Percentiles rank a stretch among this genome's conserved stretches.
Conservation (phyloP, 2,329 filamentous ascomycete species). For the Byssoonygena ceratinophila region DNA sequence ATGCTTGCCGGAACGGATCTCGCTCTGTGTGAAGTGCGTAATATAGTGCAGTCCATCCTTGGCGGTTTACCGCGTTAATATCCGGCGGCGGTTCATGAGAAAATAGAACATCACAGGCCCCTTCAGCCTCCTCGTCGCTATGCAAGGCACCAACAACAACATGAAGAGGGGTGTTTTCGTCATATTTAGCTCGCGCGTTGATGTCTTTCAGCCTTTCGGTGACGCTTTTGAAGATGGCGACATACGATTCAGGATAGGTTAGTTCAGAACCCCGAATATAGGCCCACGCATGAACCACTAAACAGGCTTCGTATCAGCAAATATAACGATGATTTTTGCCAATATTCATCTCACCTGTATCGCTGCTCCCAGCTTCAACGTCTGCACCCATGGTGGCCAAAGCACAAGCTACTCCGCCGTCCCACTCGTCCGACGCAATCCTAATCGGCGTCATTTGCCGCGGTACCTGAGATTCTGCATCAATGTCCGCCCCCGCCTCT, state of each 20-base stretch:
- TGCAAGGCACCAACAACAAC: slow-evolving; percentile 19
- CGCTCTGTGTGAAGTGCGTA: slow-evolving; percentile 18
- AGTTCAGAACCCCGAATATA: slow-evolving; percentile 17
- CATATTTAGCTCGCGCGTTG: slow-evolving; percentile 17
- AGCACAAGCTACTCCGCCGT: slow-evolving; percentile 20
- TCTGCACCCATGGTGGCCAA: slow-evolving; percentile 19
- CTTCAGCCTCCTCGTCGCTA: slow-evolving; percentile 21
- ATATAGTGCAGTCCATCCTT: slow-evolving; percentile 19
- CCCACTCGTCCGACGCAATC: slow-evolving; percentile 21
- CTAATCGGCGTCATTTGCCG: slow-evolving; percentile 20
- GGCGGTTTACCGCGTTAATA: slow-evolving; percentile 17
- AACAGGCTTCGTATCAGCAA: not conserved
- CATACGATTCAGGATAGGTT: slow-evolving; percentile 21
- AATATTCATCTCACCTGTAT: slow-evolving; percentile 15
- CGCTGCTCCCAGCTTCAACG: slow-evolving; percentile 11
- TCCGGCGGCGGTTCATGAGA: slow-evolving; percentile 15
- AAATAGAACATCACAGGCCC: slow-evolving; percentile 19
- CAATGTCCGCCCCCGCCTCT: slow-evolving; percentile 16
- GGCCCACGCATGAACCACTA: slow-evolving; percentile 22
- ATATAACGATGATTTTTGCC: not conserved
- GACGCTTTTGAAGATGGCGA: slow-evolving; percentile 17
- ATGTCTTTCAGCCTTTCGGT: slow-evolving; percentile 15
- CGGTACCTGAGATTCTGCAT: slow-evolving; percentile 16
- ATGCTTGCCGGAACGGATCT: slow-evolving; percentile 17
- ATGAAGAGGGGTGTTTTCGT: slow-evolving; percentile 21